These are phyloP conservation scores for Rutstroemia sp. DNA, from an alignment of 2,329 filamentous ascomycete species.

Conservation along the genomic window DNA sequence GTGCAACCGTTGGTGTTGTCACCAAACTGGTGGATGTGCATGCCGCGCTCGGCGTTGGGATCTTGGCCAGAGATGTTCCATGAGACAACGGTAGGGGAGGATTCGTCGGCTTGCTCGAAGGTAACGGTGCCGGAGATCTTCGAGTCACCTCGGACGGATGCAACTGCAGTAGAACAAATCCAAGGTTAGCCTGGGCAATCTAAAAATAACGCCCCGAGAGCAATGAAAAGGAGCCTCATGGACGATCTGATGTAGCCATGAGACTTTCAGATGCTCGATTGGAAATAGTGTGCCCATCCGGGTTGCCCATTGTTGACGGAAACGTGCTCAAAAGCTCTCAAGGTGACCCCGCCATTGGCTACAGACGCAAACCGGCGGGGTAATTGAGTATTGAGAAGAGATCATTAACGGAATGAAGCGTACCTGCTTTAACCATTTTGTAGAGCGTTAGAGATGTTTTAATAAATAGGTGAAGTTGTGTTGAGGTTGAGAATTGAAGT, in stretches of 20 bases:
- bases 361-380: conserved; percentile 4
- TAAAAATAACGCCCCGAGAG: not conserved
- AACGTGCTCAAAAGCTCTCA: conserved; percentile 57
- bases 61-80: conserved; percentile 93
- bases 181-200: not conserved
- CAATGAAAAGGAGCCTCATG: not conserved
- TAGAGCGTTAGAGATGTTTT: conserved; percentile 32
- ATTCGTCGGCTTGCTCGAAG: conserved; percentile 89
- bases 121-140: conserved; percentile 88
- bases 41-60: conserved; percentile 90
- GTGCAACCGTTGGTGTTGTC: conserved; percentile 99
- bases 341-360: conserved; percentile 28
- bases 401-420: conserved; percentile 32
- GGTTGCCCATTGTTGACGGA: conserved; percentile 33
- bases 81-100: conserved; percentile 72
- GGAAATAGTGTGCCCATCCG: conserved; percentile 35
- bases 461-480: not conserved
- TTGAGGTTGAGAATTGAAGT: not conserved
- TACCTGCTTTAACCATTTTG: conserved; percentile 99
- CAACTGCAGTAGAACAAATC: conserved; percentile 51
- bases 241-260: not conserved
- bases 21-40: conserved; percentile 98
- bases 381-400: not conserved
- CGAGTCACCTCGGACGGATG: conserved; percentile 95
- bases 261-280: conserved; percentile 26